Evolutionary conservation across 1,284 basidiomycete genomes (phyloP), one percentile per base, ranked within the genome.

Genomic region (Ganoderma multipileum): DNA sequence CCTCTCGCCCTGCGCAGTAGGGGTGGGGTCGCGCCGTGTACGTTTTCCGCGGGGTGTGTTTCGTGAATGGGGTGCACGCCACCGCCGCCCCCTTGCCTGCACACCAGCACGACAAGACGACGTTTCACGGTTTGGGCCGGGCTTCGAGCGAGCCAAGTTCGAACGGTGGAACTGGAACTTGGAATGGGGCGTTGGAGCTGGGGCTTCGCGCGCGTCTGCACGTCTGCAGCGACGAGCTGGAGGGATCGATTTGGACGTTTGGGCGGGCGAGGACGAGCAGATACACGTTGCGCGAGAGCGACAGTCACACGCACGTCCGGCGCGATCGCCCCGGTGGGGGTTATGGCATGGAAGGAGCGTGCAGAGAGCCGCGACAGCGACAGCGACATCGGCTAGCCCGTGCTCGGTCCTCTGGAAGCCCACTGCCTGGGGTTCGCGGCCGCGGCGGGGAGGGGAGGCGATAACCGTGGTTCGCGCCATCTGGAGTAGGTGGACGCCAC

Each of bases 51-150:
- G 42, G 39, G 30, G 47, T 60, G 60, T 66, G 65, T 66, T 66
- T 57, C 52, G 50, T 30, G 60, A 47, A 61, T 39, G 12, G 36
- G 28, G 50, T 55, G 36, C 67, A 68, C 67, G 67, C 67, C 67
- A 64, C 67, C 67, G 67, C 67, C 67, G 67, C 67, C 67, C 63
- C 67, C 67, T 68, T 50, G 41, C 55, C 58, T 60, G 52, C 66
- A 61, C 38, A 64, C 57, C 28, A 47, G 60, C 47, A 57, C 66
- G 41, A 30, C 18, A 30, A 52, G 58, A 30, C 47, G n/a, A 33
- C 42, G n/a, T n/a, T 50, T 23, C 54, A 33, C 52, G 54, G 30
- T 6, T 9, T 33, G 28, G 28, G 26, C 28, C 16, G 7, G 28
- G 52, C 26, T 28, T 33, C 30, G 52, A 55, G 28, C 30, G 52